phyloP scores from a whole-genome alignment of 1,139 yeast genomes.

The Meyerozyma athensensis region DNA sequence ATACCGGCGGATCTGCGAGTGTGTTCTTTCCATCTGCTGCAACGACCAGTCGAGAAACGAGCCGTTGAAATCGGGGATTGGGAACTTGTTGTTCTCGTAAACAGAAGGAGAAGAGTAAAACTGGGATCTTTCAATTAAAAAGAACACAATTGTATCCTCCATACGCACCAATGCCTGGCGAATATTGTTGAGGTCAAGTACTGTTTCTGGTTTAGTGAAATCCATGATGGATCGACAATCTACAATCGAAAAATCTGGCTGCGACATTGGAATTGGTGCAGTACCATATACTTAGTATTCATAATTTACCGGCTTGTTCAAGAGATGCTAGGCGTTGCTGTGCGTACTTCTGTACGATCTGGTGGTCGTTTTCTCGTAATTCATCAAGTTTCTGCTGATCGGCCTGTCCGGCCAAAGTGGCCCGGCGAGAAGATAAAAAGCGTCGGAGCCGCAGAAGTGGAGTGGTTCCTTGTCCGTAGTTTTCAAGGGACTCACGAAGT shows the following conservation, averaged over 20 bases:
- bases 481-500: slow-evolving; percentile 43
- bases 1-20: slow-evolving; percentile 82
- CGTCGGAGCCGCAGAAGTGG: slow-evolving; percentile 50
- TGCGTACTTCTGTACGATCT: slow-evolving; percentile 32
- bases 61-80: slow-evolving; percentile 67
- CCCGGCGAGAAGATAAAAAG: slow-evolving; percentile 57
- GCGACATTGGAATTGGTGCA: not conserved
- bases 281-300: not conserved
- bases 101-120: slow-evolving; percentile 74
- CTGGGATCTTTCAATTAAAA: slow-evolving; percentile 88
- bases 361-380: slow-evolving; percentile 20
- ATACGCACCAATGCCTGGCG: slow-evolving; percentile 81
- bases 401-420: slow-evolving; percentile 21
- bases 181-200: slow-evolving; percentile 73
- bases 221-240: slow-evolving; percentile 50
- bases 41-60: slow-evolving; percentile 86
- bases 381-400: slow-evolving; percentile 15
- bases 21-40: slow-evolving; percentile 68
- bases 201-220: slow-evolving; percentile 78
- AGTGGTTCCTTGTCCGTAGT: slow-evolving; percentile 49
- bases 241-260: not conserved
- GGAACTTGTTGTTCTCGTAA: slow-evolving; percentile 55
- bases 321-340: slow-evolving; percentile 18
- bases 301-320: slow-evolving; percentile 2
- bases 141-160: slow-evolving; percentile 95